Percentiles rank a stretch among this genome's conserved stretches.
Conservation (phyloP, 768 basidiomycete genomes). For the Boletellus ananiceps region DNA sequence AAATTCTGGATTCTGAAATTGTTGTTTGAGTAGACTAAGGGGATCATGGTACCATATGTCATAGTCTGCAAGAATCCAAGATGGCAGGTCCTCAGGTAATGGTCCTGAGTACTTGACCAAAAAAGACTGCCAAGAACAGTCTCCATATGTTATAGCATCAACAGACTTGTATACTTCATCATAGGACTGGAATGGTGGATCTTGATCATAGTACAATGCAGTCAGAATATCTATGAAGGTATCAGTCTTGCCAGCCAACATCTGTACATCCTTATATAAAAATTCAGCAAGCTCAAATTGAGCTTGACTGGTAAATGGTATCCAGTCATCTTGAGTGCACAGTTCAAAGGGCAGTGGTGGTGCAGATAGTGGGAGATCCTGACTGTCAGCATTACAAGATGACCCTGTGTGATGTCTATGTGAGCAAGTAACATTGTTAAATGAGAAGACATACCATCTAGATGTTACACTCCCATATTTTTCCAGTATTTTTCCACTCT, state of each 20-base stretch:
- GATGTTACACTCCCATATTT: too few relatives aligned
- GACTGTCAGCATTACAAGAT: background rate
- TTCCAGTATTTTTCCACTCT: too few relatives aligned
- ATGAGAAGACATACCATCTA: background rate
- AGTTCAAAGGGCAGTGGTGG: background rate
- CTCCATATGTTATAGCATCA: slow-evolving; percentile 32
- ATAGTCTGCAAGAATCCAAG: slow-evolving; percentile 26
- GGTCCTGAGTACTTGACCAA: slow-evolving; percentile 23
- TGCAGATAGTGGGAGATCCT: background rate
- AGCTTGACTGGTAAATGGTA: background rate
- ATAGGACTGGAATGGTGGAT: slow-evolving; percentile 25
- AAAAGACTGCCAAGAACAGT: slow-evolving; percentile 36
- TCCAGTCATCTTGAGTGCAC: background rate
- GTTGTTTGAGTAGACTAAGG: background rate
- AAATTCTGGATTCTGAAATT: background rate
- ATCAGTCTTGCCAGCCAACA: slow-evolving; percentile 23
- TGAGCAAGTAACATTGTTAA: background rate
- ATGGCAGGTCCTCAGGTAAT: slow-evolving; percentile 6
- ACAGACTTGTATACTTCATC: slow-evolving; percentile 32
- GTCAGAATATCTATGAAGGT: slow-evolving; percentile 19
- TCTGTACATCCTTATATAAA: slow-evolving; percentile 11
- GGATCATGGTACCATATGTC: slow-evolving; percentile 26
- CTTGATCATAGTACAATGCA: background rate
- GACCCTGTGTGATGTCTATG: background rate
- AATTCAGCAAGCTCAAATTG: background rate